Evolutionary conservation across 176 grass and related monocot genomes (phyloP).

Genomic region (Musa schizocarpa): DNA sequence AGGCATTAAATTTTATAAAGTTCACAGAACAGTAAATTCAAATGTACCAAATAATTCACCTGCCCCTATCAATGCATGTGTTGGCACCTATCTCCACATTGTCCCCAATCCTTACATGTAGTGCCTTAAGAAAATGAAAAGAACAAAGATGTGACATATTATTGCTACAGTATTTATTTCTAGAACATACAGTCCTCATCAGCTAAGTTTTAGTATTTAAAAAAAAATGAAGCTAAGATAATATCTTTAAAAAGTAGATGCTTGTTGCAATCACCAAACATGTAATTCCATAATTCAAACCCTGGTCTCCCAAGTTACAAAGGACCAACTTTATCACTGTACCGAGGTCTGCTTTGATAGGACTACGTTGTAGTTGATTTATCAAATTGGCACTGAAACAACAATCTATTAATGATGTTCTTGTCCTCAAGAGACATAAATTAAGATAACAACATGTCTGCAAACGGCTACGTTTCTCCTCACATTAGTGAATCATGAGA

Average conservation of each 20-base stretch:
- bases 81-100: slow-evolving; percentile 93
- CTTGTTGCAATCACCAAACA: too few relatives aligned
- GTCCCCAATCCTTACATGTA: slow-evolving; percentile 51
- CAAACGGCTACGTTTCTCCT: too few relatives aligned
- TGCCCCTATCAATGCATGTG: slow-evolving; percentile 91
- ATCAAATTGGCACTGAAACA: too few relatives aligned
- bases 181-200: background rate
- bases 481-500: too few relatives aligned
- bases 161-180: background rate
- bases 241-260: background rate
- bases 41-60: slow-evolving; percentile 30
- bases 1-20: background rate
- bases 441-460: too few relatives aligned
- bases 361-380: too few relatives aligned
- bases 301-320: too few relatives aligned
- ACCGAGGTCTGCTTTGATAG: too few relatives aligned
- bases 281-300: too few relatives aligned
- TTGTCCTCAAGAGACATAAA: too few relatives aligned
- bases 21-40: background rate
- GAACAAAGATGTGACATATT: background rate
- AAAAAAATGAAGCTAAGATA: background rate
- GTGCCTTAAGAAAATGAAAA: slow-evolving; percentile 31
- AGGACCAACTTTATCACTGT: too few relatives aligned
- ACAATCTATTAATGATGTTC: too few relatives aligned
- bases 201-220: background rate